These are phyloP conservation scores for Posidonia oceanica DNA, from an alignment of 116 monocot genomes.

Conservation along the genomic window DNA sequence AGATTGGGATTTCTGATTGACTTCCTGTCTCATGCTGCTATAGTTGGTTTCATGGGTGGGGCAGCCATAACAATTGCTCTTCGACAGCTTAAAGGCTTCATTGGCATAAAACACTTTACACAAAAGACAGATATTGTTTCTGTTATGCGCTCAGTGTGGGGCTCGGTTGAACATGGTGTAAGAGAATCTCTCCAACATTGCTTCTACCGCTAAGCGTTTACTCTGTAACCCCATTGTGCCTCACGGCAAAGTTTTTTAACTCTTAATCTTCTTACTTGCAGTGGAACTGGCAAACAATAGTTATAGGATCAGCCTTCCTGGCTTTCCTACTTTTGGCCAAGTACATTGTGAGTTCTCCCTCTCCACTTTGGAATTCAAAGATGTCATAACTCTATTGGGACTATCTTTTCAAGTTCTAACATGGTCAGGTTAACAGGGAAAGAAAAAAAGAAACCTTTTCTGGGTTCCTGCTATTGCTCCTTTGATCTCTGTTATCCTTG, in stretches of 20 bases:
- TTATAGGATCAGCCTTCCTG: slow-evolving; percentile 60
- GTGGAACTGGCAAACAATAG: slow-evolving; percentile 84
- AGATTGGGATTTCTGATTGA: slow-evolving; percentile 60
- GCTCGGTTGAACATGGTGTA: slow-evolving; percentile 60
- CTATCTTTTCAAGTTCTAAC: too few relatives aligned
- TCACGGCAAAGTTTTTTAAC: too few relatives aligned
- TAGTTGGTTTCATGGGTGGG: slow-evolving; percentile 68
- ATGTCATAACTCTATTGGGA: too few relatives aligned
- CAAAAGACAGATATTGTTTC: slow-evolving; percentile 63
- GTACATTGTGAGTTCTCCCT: slow-evolving; percentile 48
- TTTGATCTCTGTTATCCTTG: too few relatives aligned
- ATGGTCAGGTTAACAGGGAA: too few relatives aligned
- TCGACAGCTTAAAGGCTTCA: slow-evolving; percentile 78
- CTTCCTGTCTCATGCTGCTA: slow-evolving; percentile 58
- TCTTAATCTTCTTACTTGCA: slow-evolving; percentile 15
- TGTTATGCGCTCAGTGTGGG: slow-evolving; percentile 73
- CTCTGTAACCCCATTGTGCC: too few relatives aligned
- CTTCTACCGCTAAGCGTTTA: neutral
- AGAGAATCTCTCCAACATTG: neutral
- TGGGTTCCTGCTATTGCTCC: too few relatives aligned
- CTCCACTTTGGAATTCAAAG: too few relatives aligned
- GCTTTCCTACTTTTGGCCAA: slow-evolving; percentile 55
- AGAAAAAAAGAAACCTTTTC: too few relatives aligned
- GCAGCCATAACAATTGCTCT: slow-evolving; percentile 72
- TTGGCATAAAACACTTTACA: slow-evolving; percentile 63